Base-by-base conservation (phyloP, 2,329 filamentous ascomycete species). In the Aspergillus terreus region DNA sequence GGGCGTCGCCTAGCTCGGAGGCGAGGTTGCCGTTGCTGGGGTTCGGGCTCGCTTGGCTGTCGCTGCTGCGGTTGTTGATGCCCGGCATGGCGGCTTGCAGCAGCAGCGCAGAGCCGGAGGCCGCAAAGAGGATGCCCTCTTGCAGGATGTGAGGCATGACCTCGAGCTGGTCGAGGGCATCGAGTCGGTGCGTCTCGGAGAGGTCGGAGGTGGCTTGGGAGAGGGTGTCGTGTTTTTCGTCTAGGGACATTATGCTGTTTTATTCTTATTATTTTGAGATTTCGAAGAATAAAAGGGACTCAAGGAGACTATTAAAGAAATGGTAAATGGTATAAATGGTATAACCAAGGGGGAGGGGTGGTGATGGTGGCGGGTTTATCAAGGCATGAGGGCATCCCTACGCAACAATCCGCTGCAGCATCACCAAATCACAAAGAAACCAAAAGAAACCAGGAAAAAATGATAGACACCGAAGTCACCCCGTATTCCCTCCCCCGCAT, bases 101-200 rank as follows among this genome's bases (percentile, higher is more conserved):
- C 4, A 71, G 59, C 4, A 71, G 57, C 2, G 68, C 63, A 7
- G 68, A 64, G 2, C 67, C 68, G 0, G 64, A 62, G n/a, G 66
- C 68, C 0, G 67, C 64, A 44, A 71, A 67, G 42, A 70, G 50
- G 23, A 70, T 68, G 3, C 68, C 68, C 47, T 71, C 68, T 45
- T 62, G 61, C 2, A 70, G 62, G 30, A 71, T 70, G 23, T 68
- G 64, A 6, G 68, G 68, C 5, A 70, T 60, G 32, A 69, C 63
- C 41, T 69, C 63, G 35, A 70, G 58, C 25, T 67, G 59, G 10
- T 67, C 63, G 7, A 70, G 63, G 33, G 60, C 60, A 21, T 67
- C 59, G 2, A 68, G 58, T 19, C 59, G 59, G 33, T 60, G 57
- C 6, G 56, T 51, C 17, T 58, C 56, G 25, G 19, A 46, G 52